These are phyloP conservation scores for Auriscalpium vulgare DNA, from an alignment of 768 basidiomycete species.

Conservation along the genomic window DNA sequence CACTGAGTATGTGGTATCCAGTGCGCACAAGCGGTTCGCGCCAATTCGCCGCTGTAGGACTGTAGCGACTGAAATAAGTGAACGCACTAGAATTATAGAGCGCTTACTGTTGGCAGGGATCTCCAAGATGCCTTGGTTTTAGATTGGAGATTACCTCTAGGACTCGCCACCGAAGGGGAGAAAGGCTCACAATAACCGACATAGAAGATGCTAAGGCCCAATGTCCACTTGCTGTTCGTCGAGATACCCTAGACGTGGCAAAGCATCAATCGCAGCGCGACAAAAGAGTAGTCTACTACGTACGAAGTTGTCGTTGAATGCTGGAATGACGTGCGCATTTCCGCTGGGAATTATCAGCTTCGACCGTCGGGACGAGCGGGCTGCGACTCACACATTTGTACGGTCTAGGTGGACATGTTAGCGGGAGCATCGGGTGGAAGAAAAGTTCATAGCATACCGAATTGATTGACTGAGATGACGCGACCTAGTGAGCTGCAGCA, in stretches of 20 bases:
- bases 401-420: slow-evolving; percentile 30
- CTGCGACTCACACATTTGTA: slow-evolving; percentile 40
- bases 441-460: slow-evolving; percentile 9
- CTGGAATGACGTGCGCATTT: slow-evolving; percentile 45
- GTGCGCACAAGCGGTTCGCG: slow-evolving; percentile 44
- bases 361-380: neutral
- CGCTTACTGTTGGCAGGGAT: slow-evolving; percentile 46
- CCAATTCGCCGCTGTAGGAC: slow-evolving; percentile 51
- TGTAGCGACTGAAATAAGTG: slow-evolving; percentile 12
- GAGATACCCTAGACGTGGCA: slow-evolving; percentile 33
- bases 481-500: neutral
- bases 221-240: slow-evolving; percentile 47
- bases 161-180: neutral
- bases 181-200: slow-evolving; percentile 43
- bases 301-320: slow-evolving; percentile 48
- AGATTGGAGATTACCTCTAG: neutral
- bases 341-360: slow-evolving; percentile 27
- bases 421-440: neutral
- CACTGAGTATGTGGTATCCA: neutral
- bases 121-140: slow-evolving; percentile 37
- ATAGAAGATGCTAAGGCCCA: slow-evolving; percentile 51
- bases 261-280: neutral
- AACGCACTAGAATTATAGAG: neutral
- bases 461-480: slow-evolving; percentile 14
- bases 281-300: slow-evolving; percentile 6